Percentiles rank a stretch among this genome's conserved stretches.
These are phyloP conservation scores for Nemophila menziesii DNA, from an alignment of 257 asterid genomes.

Conservation along the genomic window DNA sequence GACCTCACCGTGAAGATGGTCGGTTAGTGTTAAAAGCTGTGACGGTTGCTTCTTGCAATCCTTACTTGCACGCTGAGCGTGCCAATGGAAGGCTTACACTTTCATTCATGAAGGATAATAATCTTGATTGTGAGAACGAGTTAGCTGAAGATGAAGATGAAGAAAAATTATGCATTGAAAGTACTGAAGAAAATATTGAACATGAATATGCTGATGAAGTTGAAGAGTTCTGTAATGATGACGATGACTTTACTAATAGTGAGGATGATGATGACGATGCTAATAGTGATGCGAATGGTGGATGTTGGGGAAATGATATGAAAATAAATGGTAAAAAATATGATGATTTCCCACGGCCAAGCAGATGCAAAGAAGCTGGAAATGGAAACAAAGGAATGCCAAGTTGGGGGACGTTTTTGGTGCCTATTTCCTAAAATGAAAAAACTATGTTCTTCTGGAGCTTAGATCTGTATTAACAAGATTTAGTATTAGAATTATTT, in stretches of 20 bases:
- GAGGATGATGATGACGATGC: neutral
- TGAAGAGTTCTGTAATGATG: constrained; percentile 1
- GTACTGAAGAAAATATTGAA: neutral
- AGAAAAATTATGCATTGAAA: neutral
- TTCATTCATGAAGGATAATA: constrained; percentile 15
- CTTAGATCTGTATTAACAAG: neutral
- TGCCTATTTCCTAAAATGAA: constrained; percentile 44
- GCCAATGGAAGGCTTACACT: constrained; percentile 65
- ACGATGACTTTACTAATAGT: too few relatives aligned
- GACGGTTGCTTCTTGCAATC: constrained; percentile 6
- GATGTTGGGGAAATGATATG: constrained; percentile 8
- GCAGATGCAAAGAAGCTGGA: constrained; percentile 53
- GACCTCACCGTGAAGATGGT: constrained; percentile 57
- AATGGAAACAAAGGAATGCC: constrained; percentile 23
- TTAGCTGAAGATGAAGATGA: constrained; percentile 1
- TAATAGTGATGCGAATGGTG: constrained; percentile 8
- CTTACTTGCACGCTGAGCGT: constrained; percentile 42
- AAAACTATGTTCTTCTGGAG: constrained; percentile 5
- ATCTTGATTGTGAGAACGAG: neutral
- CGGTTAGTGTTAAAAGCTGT: constrained; percentile 57
- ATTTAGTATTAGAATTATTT: neutral
- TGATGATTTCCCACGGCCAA: constrained; percentile 24
- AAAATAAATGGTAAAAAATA: constrained; percentile 16
- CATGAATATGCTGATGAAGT: constrained; percentile 2
- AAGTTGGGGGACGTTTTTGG: constrained; percentile 33